These are phyloP conservation scores for Takashimella koratensis DNA, from an alignment of 1,284 basidiomycete species.

Conservation along the genomic window DNA sequence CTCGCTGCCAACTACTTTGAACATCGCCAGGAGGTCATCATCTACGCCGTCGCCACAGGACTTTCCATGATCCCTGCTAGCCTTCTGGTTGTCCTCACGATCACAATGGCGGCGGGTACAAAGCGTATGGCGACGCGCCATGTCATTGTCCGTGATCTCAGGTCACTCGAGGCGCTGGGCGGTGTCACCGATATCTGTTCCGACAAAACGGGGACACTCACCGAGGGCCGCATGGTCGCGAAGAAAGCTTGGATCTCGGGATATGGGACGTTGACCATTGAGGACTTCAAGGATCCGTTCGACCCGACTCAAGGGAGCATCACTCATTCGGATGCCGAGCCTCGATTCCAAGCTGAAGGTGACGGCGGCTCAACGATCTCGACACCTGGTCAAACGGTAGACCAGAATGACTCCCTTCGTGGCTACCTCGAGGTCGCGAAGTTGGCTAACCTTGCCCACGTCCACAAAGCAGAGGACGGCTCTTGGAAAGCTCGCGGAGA, in stretches of 20 bases:
- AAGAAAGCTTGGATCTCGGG: conserved; percentile 61
- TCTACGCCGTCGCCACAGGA: conserved; percentile 54
- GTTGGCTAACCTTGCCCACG: conserved; percentile 50
- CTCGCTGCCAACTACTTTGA: conserved; percentile 56
- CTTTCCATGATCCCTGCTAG: conserved; percentile 57
- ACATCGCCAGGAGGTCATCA: conserved; percentile 49
- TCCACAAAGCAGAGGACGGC: conserved; percentile 41
- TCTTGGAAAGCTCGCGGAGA: conserved; percentile 67
- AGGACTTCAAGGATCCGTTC: too few relatives aligned
- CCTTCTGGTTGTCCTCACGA: conserved; percentile 50
- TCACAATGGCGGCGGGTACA: conserved; percentile 49
- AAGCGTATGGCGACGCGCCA: conserved; percentile 51
- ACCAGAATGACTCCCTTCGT: too few relatives aligned
- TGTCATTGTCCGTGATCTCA: conserved; percentile 53
- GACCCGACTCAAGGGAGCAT: too few relatives aligned
- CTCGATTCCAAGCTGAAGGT: too few relatives aligned
- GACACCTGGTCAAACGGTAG: too few relatives aligned
- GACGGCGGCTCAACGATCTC: too few relatives aligned
- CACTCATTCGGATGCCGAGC: too few relatives aligned
- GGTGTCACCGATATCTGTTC: conserved; percentile 61
- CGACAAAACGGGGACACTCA: conserved; percentile 66
- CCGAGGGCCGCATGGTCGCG: conserved; percentile 56
- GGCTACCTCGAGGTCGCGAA: too few relatives aligned
- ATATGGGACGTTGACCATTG: too few relatives aligned
- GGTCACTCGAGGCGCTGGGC: conserved; percentile 59